A percentile compares a stretch with the other conserved stretches of the same genome.
phyloP scores from a whole-genome alignment of 78 protist species.

The Salpingoeca rosetta region DNA sequence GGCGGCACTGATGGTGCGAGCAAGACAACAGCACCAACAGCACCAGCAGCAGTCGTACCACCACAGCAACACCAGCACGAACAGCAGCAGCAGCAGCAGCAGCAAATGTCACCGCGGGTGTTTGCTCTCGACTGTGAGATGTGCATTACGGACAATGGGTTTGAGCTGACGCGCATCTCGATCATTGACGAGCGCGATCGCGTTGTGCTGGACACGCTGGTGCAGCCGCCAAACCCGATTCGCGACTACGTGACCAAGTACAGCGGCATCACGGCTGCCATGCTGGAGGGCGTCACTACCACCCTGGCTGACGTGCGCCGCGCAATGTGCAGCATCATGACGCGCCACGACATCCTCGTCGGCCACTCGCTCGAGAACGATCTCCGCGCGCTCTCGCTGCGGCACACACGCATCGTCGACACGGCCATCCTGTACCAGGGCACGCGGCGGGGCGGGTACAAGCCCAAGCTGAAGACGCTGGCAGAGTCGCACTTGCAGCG shows the following conservation, averaged over 20 bases:
- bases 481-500: background rate
- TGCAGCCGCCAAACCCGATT: constrained; percentile 49
- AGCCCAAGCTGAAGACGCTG: background rate
- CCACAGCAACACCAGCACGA: no score
- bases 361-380: constrained; percentile 87
- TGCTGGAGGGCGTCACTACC: constrained; percentile 37
- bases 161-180: constrained; percentile 65
- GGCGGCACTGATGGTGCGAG: no score
- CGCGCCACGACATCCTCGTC: constrained; percentile 41
- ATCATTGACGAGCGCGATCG: constrained; percentile 48
- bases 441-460: constrained; percentile 4
- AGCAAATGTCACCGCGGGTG: constrained; percentile 19
- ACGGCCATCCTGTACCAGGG: constrained; percentile 57
- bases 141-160: constrained; percentile 53
- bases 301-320: constrained; percentile 43
- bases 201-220: constrained; percentile 41
- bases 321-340: constrained; percentile 11
- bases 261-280: constrained; percentile 64
- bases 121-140: constrained; percentile 72
- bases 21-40: no score
- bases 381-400: constrained; percentile 46
- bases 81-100: no score
- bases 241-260: constrained; percentile 61
- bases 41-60: no score
- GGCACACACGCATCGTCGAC: constrained; percentile 59